Conservation (phyloP, 805 yeast genomes). For the Starmera pachycereana region DNA sequence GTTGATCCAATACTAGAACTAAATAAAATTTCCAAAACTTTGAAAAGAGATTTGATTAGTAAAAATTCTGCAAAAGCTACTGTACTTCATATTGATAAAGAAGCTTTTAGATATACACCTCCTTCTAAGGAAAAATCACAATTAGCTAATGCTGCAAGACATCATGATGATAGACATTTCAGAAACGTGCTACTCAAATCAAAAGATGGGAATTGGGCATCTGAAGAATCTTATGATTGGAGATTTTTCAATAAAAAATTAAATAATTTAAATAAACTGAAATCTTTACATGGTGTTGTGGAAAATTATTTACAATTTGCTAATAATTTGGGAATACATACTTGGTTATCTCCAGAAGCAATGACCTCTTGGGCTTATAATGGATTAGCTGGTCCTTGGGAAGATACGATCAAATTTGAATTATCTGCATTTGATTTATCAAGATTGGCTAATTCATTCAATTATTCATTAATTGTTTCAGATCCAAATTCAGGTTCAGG, state of each 20-base stretch:
- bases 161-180: conserved; percentile 22
- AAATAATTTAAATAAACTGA: conserved; percentile 26
- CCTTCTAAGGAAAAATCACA: conserved; percentile 19
- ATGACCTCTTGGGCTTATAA: conserved; percentile 40
- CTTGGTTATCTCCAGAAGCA: conserved; percentile 42
- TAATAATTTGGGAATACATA: conserved; percentile 28
- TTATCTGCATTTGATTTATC: conserved; percentile 37
- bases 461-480: conserved; percentile 33
- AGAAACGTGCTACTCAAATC: conserved; percentile 21
- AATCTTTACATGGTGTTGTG: conserved; percentile 35
- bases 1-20: conserved; percentile 18
- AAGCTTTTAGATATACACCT: conserved; percentile 17
- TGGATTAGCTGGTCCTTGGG: conserved; percentile 45
- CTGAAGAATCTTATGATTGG: conserved; percentile 48
- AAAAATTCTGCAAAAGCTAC: conserved; percentile 11
- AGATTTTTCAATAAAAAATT: conserved; percentile 44
- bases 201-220: conserved; percentile 22
- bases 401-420: conserved; percentile 38
- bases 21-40: conserved; percentile 16
- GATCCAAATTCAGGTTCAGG: conserved; percentile 37
- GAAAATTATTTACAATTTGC: conserved; percentile 36
- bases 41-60: conserved; percentile 22
- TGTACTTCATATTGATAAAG: conserved; percentile 11
- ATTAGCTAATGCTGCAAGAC: conserved; percentile 22
- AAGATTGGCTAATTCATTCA: conserved; percentile 35